Base-by-base conservation (phyloP, 495 filamentous ascomycete genomes). In the Melanomma pulvis-pyrius region DNA sequence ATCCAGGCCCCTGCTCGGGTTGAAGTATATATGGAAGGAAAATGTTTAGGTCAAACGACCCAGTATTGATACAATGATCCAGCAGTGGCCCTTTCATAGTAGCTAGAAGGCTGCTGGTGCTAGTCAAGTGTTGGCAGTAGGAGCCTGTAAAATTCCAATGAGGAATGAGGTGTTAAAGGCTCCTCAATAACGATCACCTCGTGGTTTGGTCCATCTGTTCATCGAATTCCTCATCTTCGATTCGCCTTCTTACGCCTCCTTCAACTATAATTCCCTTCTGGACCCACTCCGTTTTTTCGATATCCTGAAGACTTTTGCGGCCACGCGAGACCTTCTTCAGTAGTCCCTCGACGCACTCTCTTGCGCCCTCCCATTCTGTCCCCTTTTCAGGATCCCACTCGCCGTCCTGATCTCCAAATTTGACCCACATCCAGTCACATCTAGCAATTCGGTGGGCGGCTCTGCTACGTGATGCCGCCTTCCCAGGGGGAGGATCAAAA, bases 381-480 rank as follows among this genome's bases (percentile, higher is more conserved):
- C 85, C 86, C 64, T 87, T 83, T 22, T 78, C 78, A 4, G 75
- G 70, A 64, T 85, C 84, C 84, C 86, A 89, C 53, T 90, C 90
- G 25, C 88, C 91, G 34, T 92, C 89, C 28, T 84, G 83, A 60
- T 88, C 86, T 9, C 87, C 90, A 69, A 88, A 96, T 57, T 88
- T 87, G 56, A 89, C 87, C 94, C 94, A 98, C 22, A 88, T 83
- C 94, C 94, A 98, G 68, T 98, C 94, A 49, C 90, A 88, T 13
- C 94, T 82, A 5, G 96, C 94, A 60, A 98, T 97, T n/a, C 92
- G 87, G 74, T 98, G 96, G 30, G 88, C 90, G 0, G 92, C 90
- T 86, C 68, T 83, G 82, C 69, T 85, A 82, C 71, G 90, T 58
- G 61, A 47, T 3, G 91, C 90, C 41, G 84, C 81, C 44, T 87